phyloP scores from a whole-genome alignment of 345 rosid species.

The Viola odorata region DNA sequence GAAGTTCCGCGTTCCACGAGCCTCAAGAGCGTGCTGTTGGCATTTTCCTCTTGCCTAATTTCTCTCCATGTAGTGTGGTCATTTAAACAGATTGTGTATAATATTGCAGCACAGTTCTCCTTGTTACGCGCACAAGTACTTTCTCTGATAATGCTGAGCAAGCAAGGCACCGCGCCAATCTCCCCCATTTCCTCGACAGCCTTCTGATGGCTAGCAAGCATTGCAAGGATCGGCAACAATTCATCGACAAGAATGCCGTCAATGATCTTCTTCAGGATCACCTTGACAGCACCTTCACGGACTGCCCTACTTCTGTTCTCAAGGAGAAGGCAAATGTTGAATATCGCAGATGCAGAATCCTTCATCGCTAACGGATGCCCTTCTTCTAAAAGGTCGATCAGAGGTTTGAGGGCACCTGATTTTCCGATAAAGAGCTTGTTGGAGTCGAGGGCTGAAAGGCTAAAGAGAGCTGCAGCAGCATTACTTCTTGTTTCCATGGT shows the following conservation, averaged over 20 bases:
- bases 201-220: slow-evolving; percentile 31
- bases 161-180: slow-evolving; percentile 33
- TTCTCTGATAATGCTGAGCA: slow-evolving; percentile 41
- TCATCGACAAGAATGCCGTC: slow-evolving; percentile 35
- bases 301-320: slow-evolving; percentile 41
- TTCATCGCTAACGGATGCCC: slow-evolving; percentile 34
- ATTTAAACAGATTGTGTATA: slow-evolving; percentile 34
- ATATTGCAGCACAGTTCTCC: slow-evolving; percentile 47
- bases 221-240: slow-evolving; percentile 40
- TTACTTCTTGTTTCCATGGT: slow-evolving; percentile 41
- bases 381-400: slow-evolving; percentile 38
- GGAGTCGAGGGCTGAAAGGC: slow-evolving; percentile 35
- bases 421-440: slow-evolving; percentile 37
- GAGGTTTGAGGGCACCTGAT: slow-evolving; percentile 43
- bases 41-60: slow-evolving; percentile 33
- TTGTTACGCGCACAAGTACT: slow-evolving; percentile 23
- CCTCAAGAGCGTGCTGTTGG: slow-evolving; percentile 33
- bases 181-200: slow-evolving; percentile 38
- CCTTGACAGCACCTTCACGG: slow-evolving; percentile 33
- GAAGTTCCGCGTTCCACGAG: slow-evolving; percentile 35
- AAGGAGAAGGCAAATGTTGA: slow-evolving; percentile 23
- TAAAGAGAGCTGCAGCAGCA: slow-evolving; percentile 47
- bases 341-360: slow-evolving; percentile 46
- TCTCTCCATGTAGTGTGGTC: slow-evolving; percentile 17
- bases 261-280: slow-evolving; percentile 32